These are phyloP conservation scores for Sporothrix humicola DNA, from an alignment of 2,329 filamentous ascomycete genomes.

Conservation along the genomic window DNA sequence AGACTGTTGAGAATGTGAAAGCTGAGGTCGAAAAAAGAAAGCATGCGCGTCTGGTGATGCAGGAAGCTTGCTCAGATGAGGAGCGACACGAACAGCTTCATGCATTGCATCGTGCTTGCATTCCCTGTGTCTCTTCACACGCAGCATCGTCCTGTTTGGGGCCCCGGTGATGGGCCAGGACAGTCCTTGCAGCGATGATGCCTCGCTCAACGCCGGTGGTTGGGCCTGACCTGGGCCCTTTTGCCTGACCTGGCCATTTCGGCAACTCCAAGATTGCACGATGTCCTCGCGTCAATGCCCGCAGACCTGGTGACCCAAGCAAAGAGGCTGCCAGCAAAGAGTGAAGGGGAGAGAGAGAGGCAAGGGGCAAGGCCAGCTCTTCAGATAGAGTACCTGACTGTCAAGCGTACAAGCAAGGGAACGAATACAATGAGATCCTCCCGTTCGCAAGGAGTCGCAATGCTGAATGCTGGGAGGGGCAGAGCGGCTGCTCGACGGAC, in stretches of 20 bases:
- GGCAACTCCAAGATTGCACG: slow-evolving; percentile 49
- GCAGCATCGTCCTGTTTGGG: slow-evolving; percentile 3
- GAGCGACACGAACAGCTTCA: neutral
- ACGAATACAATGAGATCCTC: slow-evolving; percentile 16
- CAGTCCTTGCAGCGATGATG: slow-evolving; percentile 19
- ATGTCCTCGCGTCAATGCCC: slow-evolving; percentile 36
- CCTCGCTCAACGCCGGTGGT: slow-evolving; percentile 4
- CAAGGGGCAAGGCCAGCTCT: neutral
- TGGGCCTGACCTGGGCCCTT: neutral
- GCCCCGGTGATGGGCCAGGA: slow-evolving; percentile 1
- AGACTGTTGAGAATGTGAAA: neutral
- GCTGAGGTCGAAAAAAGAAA: neutral
- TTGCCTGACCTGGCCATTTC: slow-evolving; percentile 34
- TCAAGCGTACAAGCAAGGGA: neutral
- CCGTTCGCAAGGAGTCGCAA: neutral
- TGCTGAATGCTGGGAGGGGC: slow-evolving; percentile 28
- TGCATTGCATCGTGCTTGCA: slow-evolving; percentile 7
- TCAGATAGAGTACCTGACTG: neutral
- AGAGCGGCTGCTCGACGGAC: slow-evolving; percentile 37
- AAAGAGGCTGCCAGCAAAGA: neutral
- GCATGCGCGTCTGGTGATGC: slow-evolving; percentile 15
- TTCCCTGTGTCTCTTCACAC: slow-evolving; percentile 11
- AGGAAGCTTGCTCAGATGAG: slow-evolving; percentile 3
- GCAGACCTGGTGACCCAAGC: slow-evolving; percentile 17
- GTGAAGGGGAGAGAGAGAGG: neutral